phyloP scores from a whole-genome alignment of 768 basidiomycete species.

The Mycena albidolilacea region DNA sequence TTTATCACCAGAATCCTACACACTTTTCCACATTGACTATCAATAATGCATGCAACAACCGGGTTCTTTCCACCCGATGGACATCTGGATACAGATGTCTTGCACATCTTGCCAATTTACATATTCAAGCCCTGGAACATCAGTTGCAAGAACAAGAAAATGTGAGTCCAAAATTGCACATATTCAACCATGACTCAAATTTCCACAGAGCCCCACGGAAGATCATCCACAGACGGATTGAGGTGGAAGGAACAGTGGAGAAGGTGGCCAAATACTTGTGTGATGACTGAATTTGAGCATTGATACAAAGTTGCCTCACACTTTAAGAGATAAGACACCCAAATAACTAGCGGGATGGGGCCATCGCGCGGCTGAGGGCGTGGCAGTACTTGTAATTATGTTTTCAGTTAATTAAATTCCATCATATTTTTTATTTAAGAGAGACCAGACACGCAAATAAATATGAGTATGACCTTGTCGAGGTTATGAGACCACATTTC shows the following conservation, averaged over 20 bases:
- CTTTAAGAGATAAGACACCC: no score
- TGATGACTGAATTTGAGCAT: neutral
- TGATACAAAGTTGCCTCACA: no score
- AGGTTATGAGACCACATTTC: no score
- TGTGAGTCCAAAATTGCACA: neutral
- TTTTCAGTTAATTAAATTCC: no score
- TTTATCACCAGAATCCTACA: neutral
- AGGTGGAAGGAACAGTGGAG: neutral
- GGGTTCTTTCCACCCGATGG: neutral
- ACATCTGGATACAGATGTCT: neutral
- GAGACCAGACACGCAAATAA: no score
- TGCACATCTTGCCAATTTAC: conserved; percentile 2
- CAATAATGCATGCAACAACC: neutral
- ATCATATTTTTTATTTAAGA: neutral
- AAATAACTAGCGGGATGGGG: neutral
- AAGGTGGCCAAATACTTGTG: neutral
- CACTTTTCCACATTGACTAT: neutral
- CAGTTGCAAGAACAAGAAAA: conserved; percentile 2
- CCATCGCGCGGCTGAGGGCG: no score
- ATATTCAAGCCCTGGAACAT: neutral
- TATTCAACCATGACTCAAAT: neutral
- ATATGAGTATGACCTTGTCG: no score
- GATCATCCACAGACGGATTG: neutral
- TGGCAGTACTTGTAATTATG: no score
- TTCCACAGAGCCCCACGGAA: neutral